Conservation (phyloP, 2,329 filamentous ascomycete species). For the Penicillium aurantiogriseum region DNA sequence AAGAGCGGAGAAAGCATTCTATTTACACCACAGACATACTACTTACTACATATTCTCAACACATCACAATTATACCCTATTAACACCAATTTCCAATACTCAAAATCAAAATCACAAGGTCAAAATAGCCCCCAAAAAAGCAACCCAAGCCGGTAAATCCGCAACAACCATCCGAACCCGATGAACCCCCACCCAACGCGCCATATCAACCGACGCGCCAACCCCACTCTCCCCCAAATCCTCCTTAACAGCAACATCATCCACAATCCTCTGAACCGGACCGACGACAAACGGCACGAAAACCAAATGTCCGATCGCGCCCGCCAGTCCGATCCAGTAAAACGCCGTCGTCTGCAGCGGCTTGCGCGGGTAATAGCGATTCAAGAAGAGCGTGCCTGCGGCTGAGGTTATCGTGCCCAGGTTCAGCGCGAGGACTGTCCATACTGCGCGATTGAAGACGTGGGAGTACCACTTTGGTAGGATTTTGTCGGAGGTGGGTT, state of each 20-base stretch:
- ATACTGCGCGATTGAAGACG: constrained; percentile 14
- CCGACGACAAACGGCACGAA: constrained; percentile 19
- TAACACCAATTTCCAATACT: background rate
- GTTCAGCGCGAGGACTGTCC: constrained; percentile 14
- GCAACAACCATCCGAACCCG: constrained; percentile 11
- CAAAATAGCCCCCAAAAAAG: constrained; percentile 13
- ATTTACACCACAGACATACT: background rate
- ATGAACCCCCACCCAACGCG: constrained; percentile 14
- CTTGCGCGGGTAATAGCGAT: background rate
- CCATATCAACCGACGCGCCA: constrained; percentile 14
- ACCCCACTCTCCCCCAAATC: constrained; percentile 1
- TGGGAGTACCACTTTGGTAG: constrained; percentile 12
- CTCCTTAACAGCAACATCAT: background rate
- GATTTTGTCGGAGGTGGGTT: background rate
- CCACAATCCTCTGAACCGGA: constrained; percentile 14
- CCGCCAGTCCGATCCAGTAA: constrained; percentile 18
- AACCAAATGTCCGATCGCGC: constrained; percentile 14
- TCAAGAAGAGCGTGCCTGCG: constrained; percentile 8
- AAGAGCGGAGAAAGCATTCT: background rate
- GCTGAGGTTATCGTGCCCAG: constrained; percentile 13
- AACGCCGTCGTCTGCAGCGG: constrained; percentile 9
- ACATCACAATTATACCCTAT: background rate
- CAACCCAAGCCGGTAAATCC: constrained; percentile 16
- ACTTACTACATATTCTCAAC: background rate
- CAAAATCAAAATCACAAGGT: background rate